A percentile compares a stretch with the other conserved stretches of the same genome.
Evolutionary conservation across 352 stramenopile genomes (phyloP).

Genomic region (Pythium guiyangense): DNA sequence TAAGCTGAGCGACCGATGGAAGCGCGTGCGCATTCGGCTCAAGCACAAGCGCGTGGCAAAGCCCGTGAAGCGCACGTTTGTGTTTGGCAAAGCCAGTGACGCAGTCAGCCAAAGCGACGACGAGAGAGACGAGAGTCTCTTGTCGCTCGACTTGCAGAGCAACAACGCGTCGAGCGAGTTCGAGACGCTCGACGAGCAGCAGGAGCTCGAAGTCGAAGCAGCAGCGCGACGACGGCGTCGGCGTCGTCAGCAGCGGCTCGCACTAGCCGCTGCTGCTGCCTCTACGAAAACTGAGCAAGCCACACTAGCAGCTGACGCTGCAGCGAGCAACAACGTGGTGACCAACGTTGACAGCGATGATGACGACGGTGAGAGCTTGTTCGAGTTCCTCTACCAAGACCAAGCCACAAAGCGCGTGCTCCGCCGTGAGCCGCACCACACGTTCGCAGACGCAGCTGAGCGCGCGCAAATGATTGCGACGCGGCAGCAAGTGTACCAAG

Average conservation of each 20-base stretch:
- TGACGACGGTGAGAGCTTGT: conserved; percentile 7
- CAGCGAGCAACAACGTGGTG: background rate
- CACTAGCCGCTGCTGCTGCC: background rate
- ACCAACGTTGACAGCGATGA: background rate
- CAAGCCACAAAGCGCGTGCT: conserved; percentile 41
- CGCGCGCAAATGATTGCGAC: conserved; percentile 31
- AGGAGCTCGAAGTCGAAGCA: conserved; percentile 25
- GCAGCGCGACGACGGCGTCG: conserved; percentile 18
- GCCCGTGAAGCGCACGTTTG: conserved; percentile 29
- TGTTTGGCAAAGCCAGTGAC: conserved; percentile 30
- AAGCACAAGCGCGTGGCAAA: conserved; percentile 25
- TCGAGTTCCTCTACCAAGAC: conserved; percentile 60
- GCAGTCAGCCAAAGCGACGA: background rate
- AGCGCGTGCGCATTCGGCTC: conserved; percentile 45
- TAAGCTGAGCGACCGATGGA: conserved; percentile 63
- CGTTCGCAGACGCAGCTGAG: conserved; percentile 21
- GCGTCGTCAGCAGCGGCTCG: background rate
- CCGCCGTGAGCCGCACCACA: conserved; percentile 21
- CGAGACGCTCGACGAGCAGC: conserved; percentile 29
- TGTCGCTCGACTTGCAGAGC: conserved; percentile 12
- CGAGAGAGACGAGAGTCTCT: background rate
- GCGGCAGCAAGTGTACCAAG: conserved; percentile 37
- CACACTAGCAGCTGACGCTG: too few species aligned
- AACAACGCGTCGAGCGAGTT: conserved; percentile 16
- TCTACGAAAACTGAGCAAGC: too few species aligned